Conservation (phyloP, 1,284 basidiomycete genomes). For the Marasmius fiardii region DNA sequence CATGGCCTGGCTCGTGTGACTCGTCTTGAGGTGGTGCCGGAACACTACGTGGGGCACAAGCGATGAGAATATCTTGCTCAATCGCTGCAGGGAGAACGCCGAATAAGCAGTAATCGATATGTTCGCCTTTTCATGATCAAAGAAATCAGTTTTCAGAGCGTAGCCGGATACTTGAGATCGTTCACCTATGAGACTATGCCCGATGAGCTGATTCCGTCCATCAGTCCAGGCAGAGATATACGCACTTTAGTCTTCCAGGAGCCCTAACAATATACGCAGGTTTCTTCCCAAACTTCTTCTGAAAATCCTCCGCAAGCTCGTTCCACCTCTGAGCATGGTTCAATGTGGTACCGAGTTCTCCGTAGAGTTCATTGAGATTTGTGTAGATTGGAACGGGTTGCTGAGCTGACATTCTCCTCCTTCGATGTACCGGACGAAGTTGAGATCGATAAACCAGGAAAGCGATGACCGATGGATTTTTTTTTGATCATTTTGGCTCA, state of each 20-base stretch:
- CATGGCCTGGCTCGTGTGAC: constrained; percentile 37
- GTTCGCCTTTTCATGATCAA: constrained; percentile 57
- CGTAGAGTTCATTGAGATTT: constrained; percentile 58
- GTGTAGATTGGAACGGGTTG: constrained; percentile 65
- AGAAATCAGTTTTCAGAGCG: constrained; percentile 1
- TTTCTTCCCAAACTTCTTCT: constrained; percentile 58
- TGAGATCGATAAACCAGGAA: background rate
- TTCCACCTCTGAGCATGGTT: constrained; percentile 67
- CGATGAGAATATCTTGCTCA: constrained; percentile 83
- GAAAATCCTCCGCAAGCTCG: constrained; percentile 60
- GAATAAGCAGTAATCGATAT: constrained; percentile 84
- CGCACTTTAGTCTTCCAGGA: constrained; percentile 82
- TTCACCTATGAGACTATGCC: constrained; percentile 33
- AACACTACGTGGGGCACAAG: constrained; percentile 55
- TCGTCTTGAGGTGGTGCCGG: constrained; percentile 19
- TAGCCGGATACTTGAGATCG: constrained; percentile 2
- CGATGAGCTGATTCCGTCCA: background rate
- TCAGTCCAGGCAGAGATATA: constrained; percentile 11
- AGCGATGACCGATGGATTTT: background rate
- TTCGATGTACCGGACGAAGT: background rate
- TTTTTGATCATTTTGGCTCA: background rate
- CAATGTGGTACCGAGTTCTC: constrained; percentile 51
- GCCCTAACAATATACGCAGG: constrained; percentile 76
- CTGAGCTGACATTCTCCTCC: constrained; percentile 48
- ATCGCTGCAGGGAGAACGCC: constrained; percentile 83